These are phyloP conservation scores for Calonectria naviculata DNA, from an alignment of 2,329 filamentous ascomycete species.

Conservation along the genomic window DNA sequence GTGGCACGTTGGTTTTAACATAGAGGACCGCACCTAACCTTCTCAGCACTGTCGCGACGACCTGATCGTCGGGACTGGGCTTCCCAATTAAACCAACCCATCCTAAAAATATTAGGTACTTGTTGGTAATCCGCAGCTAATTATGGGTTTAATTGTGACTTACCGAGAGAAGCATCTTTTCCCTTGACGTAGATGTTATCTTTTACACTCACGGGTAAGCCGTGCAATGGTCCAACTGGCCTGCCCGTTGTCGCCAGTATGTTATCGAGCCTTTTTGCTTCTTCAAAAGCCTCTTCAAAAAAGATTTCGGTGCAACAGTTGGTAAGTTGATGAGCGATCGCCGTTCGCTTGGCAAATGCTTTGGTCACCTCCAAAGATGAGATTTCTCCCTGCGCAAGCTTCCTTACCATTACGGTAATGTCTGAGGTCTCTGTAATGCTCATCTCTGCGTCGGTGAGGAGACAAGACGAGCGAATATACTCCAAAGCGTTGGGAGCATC, in stretches of 20 bases:
- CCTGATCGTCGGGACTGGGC: not conserved
- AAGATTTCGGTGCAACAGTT: constrained; percentile 20
- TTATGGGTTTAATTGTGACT: not conserved
- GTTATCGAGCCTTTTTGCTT: constrained; percentile 10
- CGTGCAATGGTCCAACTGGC: constrained; percentile 13
- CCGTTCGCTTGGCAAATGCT: constrained; percentile 20
- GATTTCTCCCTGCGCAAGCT: constrained; percentile 17
- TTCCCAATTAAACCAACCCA: constrained; percentile 15
- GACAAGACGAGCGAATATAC: constrained; percentile 8
- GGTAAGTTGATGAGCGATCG: constrained; percentile 30
- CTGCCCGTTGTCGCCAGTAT: constrained; percentile 12
- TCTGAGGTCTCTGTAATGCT: constrained; percentile 16
- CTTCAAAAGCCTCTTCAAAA: constrained; percentile 10
- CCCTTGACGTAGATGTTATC: constrained; percentile 19
- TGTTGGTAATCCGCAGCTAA: not conserved
- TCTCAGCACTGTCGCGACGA: constrained; percentile 17
- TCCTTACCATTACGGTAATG: not conserved
- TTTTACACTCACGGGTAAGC: constrained; percentile 25
- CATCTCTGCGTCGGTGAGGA: constrained; percentile 2
- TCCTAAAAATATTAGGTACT: not conserved
- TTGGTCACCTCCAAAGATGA: constrained; percentile 24
- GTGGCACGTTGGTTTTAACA: constrained; percentile 29
- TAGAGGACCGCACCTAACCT: constrained; percentile 18
- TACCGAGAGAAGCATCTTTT: constrained; percentile 11
- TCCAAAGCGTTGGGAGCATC: constrained; percentile 11